Base-by-base conservation (phyloP, 371 early-diverging fungal genomes). In the Paraphysoderma sedebokerense region DNA sequence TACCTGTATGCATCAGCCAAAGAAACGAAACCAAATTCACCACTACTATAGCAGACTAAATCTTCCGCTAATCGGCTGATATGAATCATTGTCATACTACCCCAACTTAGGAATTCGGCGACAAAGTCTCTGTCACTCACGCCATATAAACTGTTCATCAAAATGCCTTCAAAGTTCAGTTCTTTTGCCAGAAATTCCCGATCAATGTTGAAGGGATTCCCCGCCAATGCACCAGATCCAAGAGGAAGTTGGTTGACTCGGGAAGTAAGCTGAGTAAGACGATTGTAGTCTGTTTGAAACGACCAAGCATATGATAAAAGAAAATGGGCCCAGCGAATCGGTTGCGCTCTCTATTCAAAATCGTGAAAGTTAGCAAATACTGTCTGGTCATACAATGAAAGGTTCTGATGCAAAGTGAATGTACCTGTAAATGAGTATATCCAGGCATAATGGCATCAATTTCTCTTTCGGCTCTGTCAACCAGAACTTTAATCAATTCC, bases 331-430 rank as follows among this genome's bases (percentile, higher is more conserved):
- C 92, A 96, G 32, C 93, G 85, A 47, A 96, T 90, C 13, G 95
- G 95, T 68, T 96, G 97, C 5, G 93, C 97, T n/a, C 92, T 72
- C 77, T 78, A 34, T n/a, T n/a, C n/a, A n/a, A n/a, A n/a, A n/a
- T 36, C 37, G 20, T 36, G 17, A 27, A 38, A 24, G 13, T 29
- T 37, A 41, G 12, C 13, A 31, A 24, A 32, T 20, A 39, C 13
- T 33, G 39, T 13, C 36, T 26, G 19, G 17, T 42, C 41, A 40
- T 37, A 19, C 27, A 23, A 17, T 28, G n/a, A 11, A 55, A 23
- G 29, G 12, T 11, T 5, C 20, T 33, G 13, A 4, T 12, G 11
- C 17, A 15, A 55, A 4, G 12, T 31, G 0, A 3, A 24, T 49
- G 44, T 55, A 74, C 77, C 64, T 92, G 97, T 57, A 96, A 56